Conservation (phyloP, 1,139 yeast species). For the Candida sp. region DNA sequence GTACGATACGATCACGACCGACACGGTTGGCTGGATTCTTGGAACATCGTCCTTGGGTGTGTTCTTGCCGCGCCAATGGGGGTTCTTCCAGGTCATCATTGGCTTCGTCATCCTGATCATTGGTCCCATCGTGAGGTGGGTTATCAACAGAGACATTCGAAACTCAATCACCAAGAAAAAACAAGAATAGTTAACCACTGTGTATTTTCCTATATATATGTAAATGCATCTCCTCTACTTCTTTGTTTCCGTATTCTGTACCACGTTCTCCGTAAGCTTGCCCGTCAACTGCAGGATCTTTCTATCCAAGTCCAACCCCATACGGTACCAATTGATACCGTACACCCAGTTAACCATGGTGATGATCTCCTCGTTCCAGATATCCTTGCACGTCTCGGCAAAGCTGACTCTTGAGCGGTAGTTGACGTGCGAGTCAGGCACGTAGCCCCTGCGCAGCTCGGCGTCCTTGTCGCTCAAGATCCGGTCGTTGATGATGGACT, state of each 20-base stretch:
- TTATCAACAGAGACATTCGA: slow-evolving; percentile 59
- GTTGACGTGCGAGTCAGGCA: slow-evolving; percentile 6
- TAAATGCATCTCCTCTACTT: neutral
- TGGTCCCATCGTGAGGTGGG: slow-evolving; percentile 64
- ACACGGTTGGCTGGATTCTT: slow-evolving; percentile 83
- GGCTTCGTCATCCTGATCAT: slow-evolving; percentile 58
- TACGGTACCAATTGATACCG: slow-evolving; percentile 53
- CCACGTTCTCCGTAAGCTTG: slow-evolving; percentile 29
- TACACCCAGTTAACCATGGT: slow-evolving; percentile 70
- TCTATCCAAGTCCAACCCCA: slow-evolving; percentile 43
- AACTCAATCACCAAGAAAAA: slow-evolving; percentile 16
- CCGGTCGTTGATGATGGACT: slow-evolving; percentile 53
- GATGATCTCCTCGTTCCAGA: slow-evolving; percentile 83
- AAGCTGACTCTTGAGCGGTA: slow-evolving; percentile 35
- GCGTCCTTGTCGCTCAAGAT: slow-evolving; percentile 45
- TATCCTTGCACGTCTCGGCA: slow-evolving; percentile 71
- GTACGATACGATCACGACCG: slow-evolving; percentile 79
- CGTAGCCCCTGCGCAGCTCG: slow-evolving; percentile 3
- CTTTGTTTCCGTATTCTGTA: slow-evolving; percentile 17
- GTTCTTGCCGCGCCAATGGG: slow-evolving; percentile 61
- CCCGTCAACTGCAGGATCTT: slow-evolving; percentile 33
- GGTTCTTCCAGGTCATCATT: slow-evolving; percentile 54
- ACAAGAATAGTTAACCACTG: slow-evolving; percentile 7
- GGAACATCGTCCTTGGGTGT: slow-evolving; percentile 72
- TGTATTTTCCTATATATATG: neutral